These are phyloP conservation scores for Ogataea hybrid DNA, from an alignment of 1,139 yeast genomes.

Conservation along the genomic window DNA sequence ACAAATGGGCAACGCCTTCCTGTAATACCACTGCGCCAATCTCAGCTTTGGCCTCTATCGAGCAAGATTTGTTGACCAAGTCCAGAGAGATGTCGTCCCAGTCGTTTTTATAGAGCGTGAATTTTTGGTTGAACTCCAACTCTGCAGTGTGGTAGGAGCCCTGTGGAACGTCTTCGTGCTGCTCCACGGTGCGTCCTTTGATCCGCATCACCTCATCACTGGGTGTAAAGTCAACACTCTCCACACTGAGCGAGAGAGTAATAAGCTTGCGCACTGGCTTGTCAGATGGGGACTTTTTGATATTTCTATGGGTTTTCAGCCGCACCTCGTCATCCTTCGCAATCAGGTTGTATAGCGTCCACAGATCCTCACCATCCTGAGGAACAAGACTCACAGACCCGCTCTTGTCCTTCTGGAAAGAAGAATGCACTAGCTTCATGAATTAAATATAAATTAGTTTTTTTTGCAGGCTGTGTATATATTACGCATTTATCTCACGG, in stretches of 20 bases:
- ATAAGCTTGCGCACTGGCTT: constrained; percentile 48
- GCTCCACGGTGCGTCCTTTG: constrained; percentile 74
- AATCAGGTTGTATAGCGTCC: constrained; percentile 82
- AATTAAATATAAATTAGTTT: not conserved
- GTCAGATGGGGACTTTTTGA: constrained; percentile 45
- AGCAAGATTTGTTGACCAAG: constrained; percentile 65
- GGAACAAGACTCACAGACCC: constrained; percentile 70
- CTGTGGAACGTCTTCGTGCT: constrained; percentile 75
- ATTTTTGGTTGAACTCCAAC: constrained; percentile 64
- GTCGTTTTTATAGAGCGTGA: constrained; percentile 67
- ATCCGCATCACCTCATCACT: constrained; percentile 74
- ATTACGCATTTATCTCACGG: constrained; percentile 43
- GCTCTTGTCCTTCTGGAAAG: constrained; percentile 58
- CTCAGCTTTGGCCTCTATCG: constrained; percentile 80
- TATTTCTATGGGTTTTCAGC: constrained; percentile 65
- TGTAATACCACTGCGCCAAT: constrained; percentile 92
- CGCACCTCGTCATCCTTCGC: constrained; percentile 73
- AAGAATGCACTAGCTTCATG: constrained; percentile 55
- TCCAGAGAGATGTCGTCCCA: constrained; percentile 80
- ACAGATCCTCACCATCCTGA: constrained; percentile 88
- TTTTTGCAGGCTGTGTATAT: constrained; percentile 3
- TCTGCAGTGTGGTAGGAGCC: constrained; percentile 90
- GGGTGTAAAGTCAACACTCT: constrained; percentile 75
- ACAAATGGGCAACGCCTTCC: constrained; percentile 93
- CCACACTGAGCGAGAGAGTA: constrained; percentile 56